Evolutionary conservation across 1,139 yeast genomes (phyloP), one percentile per base, ranked within the genome.

Genomic region (Nadsonia commutata): DNA sequence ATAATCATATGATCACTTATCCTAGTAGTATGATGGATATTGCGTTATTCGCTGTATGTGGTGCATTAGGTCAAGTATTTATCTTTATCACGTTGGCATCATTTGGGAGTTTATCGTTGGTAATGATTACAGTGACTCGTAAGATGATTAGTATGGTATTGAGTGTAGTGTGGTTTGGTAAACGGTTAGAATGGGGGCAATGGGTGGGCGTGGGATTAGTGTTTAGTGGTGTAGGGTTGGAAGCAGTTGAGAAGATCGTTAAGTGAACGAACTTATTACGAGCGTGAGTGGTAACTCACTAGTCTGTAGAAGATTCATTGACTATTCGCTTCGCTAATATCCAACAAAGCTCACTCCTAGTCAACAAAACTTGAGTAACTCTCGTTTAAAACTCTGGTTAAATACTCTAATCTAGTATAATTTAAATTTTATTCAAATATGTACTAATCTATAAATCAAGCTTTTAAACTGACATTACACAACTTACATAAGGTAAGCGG

Each of bases 131-230:
- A 0, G 96, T 90, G 7, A 88, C 98, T 1, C 72, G 99, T 51
- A 90, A 90, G 57, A 88, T 90, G 96, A 67, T 86, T 43, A 85
- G 96, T 42, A 88, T 90, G 97, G 70, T 86, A 18, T 64, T 90
- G 47, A 82, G 95, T 56, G 95, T 90, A 43, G 59, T 84, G 2
- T 66, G 90, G 52, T 90, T 86, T 63, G 93, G 90, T 17, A 97
- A 90, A 57, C 59, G 60, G 3, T 71, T 90, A 51, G 69, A 66
- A 27, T 6, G 46, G 1, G 65, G 68, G 3, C 97, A 93, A 62
- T 82, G 95, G 85, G 41, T 66, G 1, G 97, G 97, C 0, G 78
- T 90, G 4, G 49, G 60, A 1, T 63, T 84, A 45, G 99, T 90
- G 2, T 88, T 88, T 64, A 74, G 77, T 2, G 97, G 97, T 0